Conservation (phyloP, 2,329 filamentous ascomycete genomes). For the Cladosporium velox region DNA sequence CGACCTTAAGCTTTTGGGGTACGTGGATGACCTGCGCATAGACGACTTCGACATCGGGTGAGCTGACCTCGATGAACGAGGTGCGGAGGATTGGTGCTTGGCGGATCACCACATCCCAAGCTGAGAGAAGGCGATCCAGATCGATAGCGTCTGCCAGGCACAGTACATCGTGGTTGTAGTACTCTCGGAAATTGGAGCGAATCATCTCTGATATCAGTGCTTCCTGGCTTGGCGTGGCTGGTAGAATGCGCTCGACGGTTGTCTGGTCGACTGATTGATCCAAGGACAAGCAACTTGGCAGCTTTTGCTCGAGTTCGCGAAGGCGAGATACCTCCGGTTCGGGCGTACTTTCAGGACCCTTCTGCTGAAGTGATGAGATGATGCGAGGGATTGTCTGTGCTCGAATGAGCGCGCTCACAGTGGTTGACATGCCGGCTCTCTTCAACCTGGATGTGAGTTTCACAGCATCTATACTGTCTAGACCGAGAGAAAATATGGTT, state of each 20-base stretch:
- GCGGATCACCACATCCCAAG: constrained; percentile 63
- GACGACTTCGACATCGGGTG: constrained; percentile 56
- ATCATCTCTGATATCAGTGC: constrained; percentile 83
- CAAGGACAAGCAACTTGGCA: constrained; percentile 17
- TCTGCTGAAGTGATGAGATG: constrained; percentile 32
- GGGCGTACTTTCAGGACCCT: constrained; percentile 19
- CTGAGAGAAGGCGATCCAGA: constrained; percentile 55
- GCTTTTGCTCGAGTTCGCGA: constrained; percentile 15
- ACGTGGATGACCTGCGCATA: constrained; percentile 59
- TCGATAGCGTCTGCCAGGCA: constrained; percentile 60
- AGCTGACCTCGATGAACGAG: constrained; percentile 66
- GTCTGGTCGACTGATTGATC: constrained; percentile 19
- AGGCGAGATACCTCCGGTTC: not conserved
- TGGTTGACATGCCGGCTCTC: constrained; percentile 59
- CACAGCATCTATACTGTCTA: constrained; percentile 91
- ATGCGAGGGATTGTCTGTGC: constrained; percentile 68
- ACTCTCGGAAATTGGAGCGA: constrained; percentile 69
- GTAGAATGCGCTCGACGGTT: constrained; percentile 62
- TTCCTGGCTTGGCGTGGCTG: constrained; percentile 82
- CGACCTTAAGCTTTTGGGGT: constrained; percentile 40
- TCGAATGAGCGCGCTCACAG: constrained; percentile 77
- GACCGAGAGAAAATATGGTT: constrained; percentile 76
- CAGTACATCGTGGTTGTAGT: constrained; percentile 84
- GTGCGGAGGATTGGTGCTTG: constrained; percentile 74
- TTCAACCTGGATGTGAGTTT: constrained; percentile 75